Base-by-base conservation (phyloP, 176 grass and related monocot genomes). In the Puya raimondii region DNA sequence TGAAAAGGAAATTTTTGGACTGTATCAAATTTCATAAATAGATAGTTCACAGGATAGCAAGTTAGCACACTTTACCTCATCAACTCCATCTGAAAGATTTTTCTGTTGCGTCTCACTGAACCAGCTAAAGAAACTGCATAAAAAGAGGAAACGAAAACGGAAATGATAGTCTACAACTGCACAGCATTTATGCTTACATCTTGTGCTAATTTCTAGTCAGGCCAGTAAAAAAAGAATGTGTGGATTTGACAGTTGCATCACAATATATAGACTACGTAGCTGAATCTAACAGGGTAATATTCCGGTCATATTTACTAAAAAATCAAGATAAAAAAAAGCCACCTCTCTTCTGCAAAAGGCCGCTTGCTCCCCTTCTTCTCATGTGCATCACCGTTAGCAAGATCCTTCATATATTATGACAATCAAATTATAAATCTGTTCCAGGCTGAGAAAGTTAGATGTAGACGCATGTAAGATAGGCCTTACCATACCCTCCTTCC, bases 401-500 rank as follows among this genome's bases (percentile, higher is more conserved):
- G 76, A 80, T 91, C 86, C 91, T 91, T 79, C 64, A 87, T 64
- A 68, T 49, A 64, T 22, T 63, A 67, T 50, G 2, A 66, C 7
- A 14, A 54, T 22, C 16, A 48, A 20, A 65, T 5, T 20, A 23
- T 72, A 66, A 53, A 11, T 47, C 10, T 21, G 25, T 65, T 12
- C 23, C 0, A 25, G 12, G 10, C 13, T 3, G 15, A 48, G 6
- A 10, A 22, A 71, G 10, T 58, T 20, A 70, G 33, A 12, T 64
- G n/a, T 63, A 64, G 47, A 47, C 66, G 18, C 11, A 51, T 17
- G 10, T 58, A 70, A 23, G 9, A 59, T 27, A 67, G 21, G 42
- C 22, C 53, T 67, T 85, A 91, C 88, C 92, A 96, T 89, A 79
- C 88, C 83, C 47, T 75, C 20, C 72, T 96, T 96, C 88, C 92